These are phyloP conservation scores for Naematelia encephala DNA, from an alignment of 768 basidiomycete genomes.

Conservation along the genomic window DNA sequence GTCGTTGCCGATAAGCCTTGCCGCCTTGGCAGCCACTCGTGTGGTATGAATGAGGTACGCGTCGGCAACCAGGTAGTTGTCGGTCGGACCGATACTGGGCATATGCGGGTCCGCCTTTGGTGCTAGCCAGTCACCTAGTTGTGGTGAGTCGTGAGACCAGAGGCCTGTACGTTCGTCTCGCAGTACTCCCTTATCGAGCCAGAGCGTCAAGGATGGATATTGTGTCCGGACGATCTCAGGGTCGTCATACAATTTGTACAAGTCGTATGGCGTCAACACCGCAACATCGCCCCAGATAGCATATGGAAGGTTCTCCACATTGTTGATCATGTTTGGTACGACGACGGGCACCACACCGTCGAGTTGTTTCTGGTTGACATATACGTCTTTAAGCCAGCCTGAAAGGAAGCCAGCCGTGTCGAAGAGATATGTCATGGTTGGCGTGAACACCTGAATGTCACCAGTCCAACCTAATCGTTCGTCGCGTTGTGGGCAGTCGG, in stretches of 20 bases:
- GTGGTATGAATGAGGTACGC: slow-evolving; percentile 43
- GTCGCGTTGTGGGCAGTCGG: slow-evolving; percentile 43
- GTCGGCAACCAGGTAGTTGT: slow-evolving; percentile 38
- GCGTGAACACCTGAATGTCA: slow-evolving; percentile 36
- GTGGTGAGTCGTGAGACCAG: slow-evolving; percentile 18
- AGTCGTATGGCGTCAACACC: slow-evolving; percentile 34
- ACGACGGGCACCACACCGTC: slow-evolving; percentile 25
- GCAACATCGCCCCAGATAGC: slow-evolving; percentile 35
- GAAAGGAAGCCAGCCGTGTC: slow-evolving; percentile 22
- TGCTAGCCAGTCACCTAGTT: slow-evolving; percentile 42
- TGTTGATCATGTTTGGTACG: slow-evolving; percentile 31
- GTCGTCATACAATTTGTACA: slow-evolving; percentile 35
- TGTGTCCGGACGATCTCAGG: slow-evolving; percentile 20
- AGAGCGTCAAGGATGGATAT: slow-evolving; percentile 34
- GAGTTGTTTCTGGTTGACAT: slow-evolving; percentile 27
- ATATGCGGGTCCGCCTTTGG: slow-evolving; percentile 18
- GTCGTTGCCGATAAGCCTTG: slow-evolving; percentile 22
- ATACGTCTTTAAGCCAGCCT: slow-evolving; percentile 40
- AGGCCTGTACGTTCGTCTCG: slow-evolving; percentile 27
- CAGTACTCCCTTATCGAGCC: slow-evolving; percentile 41
- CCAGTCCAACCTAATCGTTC: slow-evolving; percentile 41
- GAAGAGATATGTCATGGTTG: slow-evolving; percentile 28
- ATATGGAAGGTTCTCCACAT: slow-evolving; percentile 11
- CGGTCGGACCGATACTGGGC: slow-evolving; percentile 31
- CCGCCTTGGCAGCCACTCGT: slow-evolving; percentile 18